Evolutionary conservation across 75 land plant genomes (phyloP).

Genomic region (Sequoiadendron giganteum): DNA sequence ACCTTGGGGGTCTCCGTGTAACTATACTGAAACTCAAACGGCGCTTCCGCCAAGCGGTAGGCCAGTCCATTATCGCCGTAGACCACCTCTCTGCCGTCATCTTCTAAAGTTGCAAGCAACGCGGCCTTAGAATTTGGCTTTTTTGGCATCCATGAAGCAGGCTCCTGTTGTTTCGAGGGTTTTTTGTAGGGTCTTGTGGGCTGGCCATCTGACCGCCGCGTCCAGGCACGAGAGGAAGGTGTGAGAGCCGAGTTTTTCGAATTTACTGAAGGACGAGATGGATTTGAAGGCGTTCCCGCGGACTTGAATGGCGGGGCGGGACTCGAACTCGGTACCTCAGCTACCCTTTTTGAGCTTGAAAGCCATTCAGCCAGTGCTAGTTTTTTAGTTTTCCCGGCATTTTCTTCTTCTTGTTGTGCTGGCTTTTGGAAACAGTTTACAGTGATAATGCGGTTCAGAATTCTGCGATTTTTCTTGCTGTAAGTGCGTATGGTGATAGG

Average conservation of each 20-base stretch:
- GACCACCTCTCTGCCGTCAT: constrained; percentile 10
- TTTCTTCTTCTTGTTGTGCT: background rate
- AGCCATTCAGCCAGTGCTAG: background rate
- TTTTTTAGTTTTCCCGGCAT: background rate
- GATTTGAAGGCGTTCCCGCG: constrained; percentile 57
- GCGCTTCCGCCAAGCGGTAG: constrained; percentile 37
- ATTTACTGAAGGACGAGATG: constrained; percentile 58
- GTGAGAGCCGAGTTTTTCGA: constrained; percentile 56
- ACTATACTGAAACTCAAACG: constrained; percentile 83
- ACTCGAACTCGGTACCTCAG: background rate
- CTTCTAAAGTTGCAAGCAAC: background rate
- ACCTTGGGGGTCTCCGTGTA: constrained; percentile 92
- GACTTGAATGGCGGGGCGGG: constrained; percentile 35
- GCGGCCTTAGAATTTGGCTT: background rate
- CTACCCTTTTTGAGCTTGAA: background rate
- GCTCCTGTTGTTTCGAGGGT: constrained; percentile 28
- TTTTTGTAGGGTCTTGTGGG: background rate
- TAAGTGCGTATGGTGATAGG: background rate
- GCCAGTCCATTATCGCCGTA: constrained; percentile 39
- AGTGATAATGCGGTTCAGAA: background rate
- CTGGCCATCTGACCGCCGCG: constrained; percentile 7
- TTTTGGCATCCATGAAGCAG: background rate
- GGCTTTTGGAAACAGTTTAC: background rate
- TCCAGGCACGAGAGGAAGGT: background rate
- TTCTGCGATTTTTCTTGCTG: background rate